A percentile compares a stretch with the other conserved stretches of the same genome.
Conservation (phyloP, 2,329 filamentous ascomycete species). For the Fonsecaea nubica region DNA sequence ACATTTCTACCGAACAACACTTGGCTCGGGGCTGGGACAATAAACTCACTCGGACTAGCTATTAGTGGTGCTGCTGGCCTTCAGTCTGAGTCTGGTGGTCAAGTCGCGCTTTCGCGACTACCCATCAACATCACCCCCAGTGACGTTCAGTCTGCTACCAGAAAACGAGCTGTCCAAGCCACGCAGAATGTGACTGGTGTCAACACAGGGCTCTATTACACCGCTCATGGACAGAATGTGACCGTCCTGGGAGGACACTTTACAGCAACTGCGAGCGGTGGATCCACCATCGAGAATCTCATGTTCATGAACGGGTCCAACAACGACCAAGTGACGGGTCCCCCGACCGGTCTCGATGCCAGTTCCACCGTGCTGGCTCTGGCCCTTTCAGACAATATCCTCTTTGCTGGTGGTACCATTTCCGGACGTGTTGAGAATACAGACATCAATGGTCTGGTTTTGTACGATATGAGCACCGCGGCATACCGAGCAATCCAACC, state of each 20-base stretch:
- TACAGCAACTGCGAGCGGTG: slow-evolving; percentile 70
- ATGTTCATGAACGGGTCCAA: slow-evolving; percentile 80
- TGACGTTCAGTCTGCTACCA: slow-evolving; percentile 36
- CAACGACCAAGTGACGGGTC: slow-evolving; percentile 69
- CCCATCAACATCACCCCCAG: slow-evolving; percentile 57
- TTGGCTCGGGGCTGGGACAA: slow-evolving; percentile 79
- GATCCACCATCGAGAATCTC: slow-evolving; percentile 77
- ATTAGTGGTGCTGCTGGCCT: slow-evolving; percentile 76
- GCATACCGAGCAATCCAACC: slow-evolving; percentile 72
- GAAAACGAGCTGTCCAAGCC: slow-evolving; percentile 42
- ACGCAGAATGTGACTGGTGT: slow-evolving; percentile 56
- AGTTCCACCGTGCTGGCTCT: slow-evolving; percentile 79
- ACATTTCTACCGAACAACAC: slow-evolving; percentile 66
- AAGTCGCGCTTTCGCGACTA: slow-evolving; percentile 48
- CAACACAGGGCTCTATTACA: slow-evolving; percentile 80
- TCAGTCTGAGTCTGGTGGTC: slow-evolving; percentile 41
- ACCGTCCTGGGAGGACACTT: slow-evolving; percentile 92
- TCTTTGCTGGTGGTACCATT: slow-evolving; percentile 84
- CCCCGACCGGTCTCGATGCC: slow-evolving; percentile 69
- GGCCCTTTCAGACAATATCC: slow-evolving; percentile 67
- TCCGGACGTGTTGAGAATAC: slow-evolving; percentile 71
- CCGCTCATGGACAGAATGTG: slow-evolving; percentile 72
- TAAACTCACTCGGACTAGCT: slow-evolving; percentile 75
- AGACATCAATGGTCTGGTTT: slow-evolving; percentile 73
- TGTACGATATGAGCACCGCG: slow-evolving; percentile 74